Evolutionary conservation across 2,329 filamentous ascomycete genomes (phyloP).

Genomic region (Fusarium brevicatenulatum): DNA sequence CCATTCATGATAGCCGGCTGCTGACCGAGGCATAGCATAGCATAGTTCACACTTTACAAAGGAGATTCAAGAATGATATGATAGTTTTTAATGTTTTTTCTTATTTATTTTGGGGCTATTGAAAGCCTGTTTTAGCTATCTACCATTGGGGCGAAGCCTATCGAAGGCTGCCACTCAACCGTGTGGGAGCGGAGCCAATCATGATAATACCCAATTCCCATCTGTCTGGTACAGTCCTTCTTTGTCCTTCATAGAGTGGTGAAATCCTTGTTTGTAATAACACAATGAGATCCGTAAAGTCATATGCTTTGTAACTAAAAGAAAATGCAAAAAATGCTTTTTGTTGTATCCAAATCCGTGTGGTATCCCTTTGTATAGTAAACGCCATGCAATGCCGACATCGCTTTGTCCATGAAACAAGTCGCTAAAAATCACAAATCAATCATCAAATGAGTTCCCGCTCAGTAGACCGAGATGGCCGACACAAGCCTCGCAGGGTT

Average conservation of each 20-base stretch:
- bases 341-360: slow-evolving; percentile 39
- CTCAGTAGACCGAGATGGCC: slow-evolving; percentile 67
- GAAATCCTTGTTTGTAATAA: slow-evolving; percentile 29
- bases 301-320: slow-evolving; percentile 13
- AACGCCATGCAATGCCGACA: slow-evolving; percentile 47
- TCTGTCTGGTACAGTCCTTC: slow-evolving; percentile 27
- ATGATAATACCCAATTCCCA: slow-evolving; percentile 27
- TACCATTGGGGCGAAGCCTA: slow-evolving; percentile 23
- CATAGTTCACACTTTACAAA: slow-evolving; percentile 9
- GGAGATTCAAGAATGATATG: not conserved
- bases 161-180: slow-evolving; percentile 41
- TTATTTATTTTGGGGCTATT: slow-evolving; percentile 19
- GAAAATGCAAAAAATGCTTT: slow-evolving; percentile 32
- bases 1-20: slow-evolving; percentile 17
- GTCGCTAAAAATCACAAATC: slow-evolving; percentile 42
- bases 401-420: slow-evolving; percentile 43
- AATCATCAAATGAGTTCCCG: slow-evolving; percentile 14
- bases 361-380: slow-evolving; percentile 45
- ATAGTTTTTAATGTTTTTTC: slow-evolving; percentile 38
- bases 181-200: slow-evolving; percentile 39
- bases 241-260: slow-evolving; percentile 39
- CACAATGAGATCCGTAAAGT: slow-evolving; percentile 31
- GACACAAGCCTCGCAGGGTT: slow-evolving; percentile 63
- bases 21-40: slow-evolving; percentile 18
- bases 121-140: slow-evolving; percentile 38